A percentile compares a stretch with the other conserved stretches of the same genome.
Conservation (phyloP, 768 basidiomycete species). For the Peribolospora baueri region DNA sequence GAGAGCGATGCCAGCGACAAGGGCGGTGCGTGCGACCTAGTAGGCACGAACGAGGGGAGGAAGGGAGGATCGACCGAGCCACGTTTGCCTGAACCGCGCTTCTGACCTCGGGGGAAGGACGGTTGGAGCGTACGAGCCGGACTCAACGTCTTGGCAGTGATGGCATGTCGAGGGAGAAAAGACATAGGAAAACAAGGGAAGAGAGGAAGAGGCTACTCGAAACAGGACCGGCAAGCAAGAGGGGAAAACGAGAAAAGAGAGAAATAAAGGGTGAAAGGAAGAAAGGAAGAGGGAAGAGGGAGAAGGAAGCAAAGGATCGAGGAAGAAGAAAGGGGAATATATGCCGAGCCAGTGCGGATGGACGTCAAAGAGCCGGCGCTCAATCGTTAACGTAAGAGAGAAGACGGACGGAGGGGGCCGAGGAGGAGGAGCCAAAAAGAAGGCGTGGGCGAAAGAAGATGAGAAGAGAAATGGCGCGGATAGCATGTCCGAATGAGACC, state of each 20-base stretch:
- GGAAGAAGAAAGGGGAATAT: not conserved
- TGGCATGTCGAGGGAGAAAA: not conserved
- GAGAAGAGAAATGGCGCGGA: not conserved
- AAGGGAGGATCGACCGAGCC: no score
- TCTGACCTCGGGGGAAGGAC: no score
- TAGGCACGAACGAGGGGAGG: no score
- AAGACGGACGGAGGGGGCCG: constrained; percentile 1
- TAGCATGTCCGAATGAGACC: not conserved
- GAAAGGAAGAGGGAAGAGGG: not conserved
- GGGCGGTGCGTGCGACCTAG: no score
- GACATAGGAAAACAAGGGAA: not conserved
- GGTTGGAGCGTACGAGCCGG: no score
- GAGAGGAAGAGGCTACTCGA: no score
- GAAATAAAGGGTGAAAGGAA: not conserved
- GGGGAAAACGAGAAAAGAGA: not conserved
- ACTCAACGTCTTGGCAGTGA: not conserved
- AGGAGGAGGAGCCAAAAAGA: not conserved
- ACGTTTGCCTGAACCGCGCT: no score
- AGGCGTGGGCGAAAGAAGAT: not conserved
- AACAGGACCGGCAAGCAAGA: not conserved
- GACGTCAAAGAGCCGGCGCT: not conserved
- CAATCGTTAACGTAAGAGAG: constrained; percentile 1
- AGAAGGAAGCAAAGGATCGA: not conserved
- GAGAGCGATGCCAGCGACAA: no score
- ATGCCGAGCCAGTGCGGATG: not conserved